Percentiles rank a stretch among this genome's conserved stretches.
phyloP scores from a whole-genome alignment of 306 rosid species.

The Dryas alaskensis region DNA sequence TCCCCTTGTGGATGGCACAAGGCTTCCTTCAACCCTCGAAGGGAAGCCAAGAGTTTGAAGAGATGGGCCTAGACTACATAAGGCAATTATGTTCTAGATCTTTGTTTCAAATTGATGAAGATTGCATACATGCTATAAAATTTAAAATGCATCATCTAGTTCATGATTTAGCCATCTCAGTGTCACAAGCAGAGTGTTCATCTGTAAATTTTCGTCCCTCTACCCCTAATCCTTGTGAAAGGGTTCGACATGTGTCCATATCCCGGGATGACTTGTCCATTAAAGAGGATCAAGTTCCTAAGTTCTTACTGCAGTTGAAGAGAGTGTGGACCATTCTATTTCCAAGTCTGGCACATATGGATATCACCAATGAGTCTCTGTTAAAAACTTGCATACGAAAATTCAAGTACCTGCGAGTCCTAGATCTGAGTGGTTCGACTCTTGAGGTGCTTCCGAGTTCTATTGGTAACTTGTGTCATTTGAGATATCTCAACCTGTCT shows the following conservation, averaged over 20 bases:
- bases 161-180: conserved; percentile 30
- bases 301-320: neutral
- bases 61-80: conserved; percentile 20
- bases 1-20: conserved; percentile 28
- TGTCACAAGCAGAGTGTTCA: conserved; percentile 19
- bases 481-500: conserved; percentile 17
- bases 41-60: neutral
- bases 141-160: conserved; percentile 32
- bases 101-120: conserved; percentile 23
- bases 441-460: conserved; percentile 21
- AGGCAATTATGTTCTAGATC: conserved; percentile 27
- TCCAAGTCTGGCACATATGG: neutral
- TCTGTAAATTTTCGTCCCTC: neutral
- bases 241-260: conserved; percentile 10
- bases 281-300: neutral
- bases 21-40: conserved; percentile 30
- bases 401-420: conserved; percentile 17
- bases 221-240: neutral
- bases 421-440: conserved; percentile 16
- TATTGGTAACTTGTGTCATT: conserved; percentile 15
- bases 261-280: conserved; percentile 2
- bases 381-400: conserved; percentile 6
- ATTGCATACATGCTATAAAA: neutral
- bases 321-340: conserved; percentile 7
- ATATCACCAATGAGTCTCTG: neutral